Evolutionary conservation across 139 green algal genomes (phyloP), one percentile per base, ranked within the genome.

Genomic region (Edaphochlamys debaryana): DNA sequence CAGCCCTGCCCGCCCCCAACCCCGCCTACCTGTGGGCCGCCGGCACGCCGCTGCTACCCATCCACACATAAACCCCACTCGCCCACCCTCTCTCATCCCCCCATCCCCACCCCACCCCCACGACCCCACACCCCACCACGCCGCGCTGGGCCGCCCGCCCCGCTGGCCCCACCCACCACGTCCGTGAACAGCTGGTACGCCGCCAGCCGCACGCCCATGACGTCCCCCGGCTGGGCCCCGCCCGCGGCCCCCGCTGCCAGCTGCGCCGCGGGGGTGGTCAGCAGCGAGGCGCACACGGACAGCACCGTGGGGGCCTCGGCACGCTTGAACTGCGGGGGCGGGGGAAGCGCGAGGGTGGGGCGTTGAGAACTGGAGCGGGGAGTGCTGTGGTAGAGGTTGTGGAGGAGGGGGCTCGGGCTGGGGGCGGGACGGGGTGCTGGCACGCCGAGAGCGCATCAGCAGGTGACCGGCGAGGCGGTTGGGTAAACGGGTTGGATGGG

Each of bases 141-240:
- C n/a, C n/a, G n/a, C n/a, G n/a, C n/a, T n/a, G n/a, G n/a, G n/a
- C n/a, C n/a, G n/a, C n/a, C n/a, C n/a, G n/a, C n/a, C n/a, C n/a
- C n/a, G n/a, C n/a, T n/a, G n/a, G n/a, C 22, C 60, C 60, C 19
- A 17, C 76, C 66, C 60, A 82, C 76, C 62, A 69, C 76, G 29
- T 82, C 76, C 30, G 45, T 73, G n/a, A 82, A 52, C 37, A 82
- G 76, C 76, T 82, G 76, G 41, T 74, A 82, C 4, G n/a, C 76
- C 32, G 76, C 62, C 76, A 82, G 19, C 0, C 76, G 76, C n/a
- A 73, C 76, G 4, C 62, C 76, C 36, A 73, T 32, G 32, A 66
- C 76, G 22, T 82, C 76, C 3, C 29, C 19, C 4, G 63, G 42
- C 76, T 71, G 32, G 23, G 6, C 23, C 29, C 62, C 62, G 20